Evolutionary conservation across 495 filamentous ascomycete species (phyloP).

Genomic region (Letharia lupina): DNA sequence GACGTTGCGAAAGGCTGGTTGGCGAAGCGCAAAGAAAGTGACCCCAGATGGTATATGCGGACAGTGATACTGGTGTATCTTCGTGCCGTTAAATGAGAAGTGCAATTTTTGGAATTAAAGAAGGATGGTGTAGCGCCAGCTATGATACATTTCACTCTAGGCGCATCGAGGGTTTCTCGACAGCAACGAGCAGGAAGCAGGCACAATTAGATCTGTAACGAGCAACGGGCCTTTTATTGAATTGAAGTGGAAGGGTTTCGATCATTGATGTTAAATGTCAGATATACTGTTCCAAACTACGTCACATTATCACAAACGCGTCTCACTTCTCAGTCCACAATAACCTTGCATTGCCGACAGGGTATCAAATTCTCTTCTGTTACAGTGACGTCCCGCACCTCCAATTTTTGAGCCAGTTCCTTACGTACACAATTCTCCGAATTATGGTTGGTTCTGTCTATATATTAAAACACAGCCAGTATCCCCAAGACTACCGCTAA

Average conservation of each 20-base stretch:
- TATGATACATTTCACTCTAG: neutral
- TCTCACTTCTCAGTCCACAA: neutral
- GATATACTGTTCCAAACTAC: neutral
- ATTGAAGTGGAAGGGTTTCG: neutral
- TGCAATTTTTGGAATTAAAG: no score
- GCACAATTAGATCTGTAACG: neutral
- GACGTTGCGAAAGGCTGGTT: neutral
- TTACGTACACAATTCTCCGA: neutral
- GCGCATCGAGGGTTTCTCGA: neutral
- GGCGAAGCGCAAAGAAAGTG: neutral
- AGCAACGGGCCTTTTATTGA: neutral
- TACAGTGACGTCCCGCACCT: neutral
- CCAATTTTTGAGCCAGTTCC: neutral
- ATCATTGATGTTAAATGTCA: neutral
- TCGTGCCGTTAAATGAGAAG: neutral
- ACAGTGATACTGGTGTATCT: neutral
- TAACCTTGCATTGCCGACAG: neutral
- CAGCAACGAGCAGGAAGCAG: neutral
- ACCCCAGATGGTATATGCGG: neutral
- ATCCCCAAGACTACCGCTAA: neutral
- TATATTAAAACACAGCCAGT: slow-evolving; percentile 6
- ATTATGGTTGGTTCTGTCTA: neutral
- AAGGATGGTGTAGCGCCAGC: neutral
- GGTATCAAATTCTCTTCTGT: neutral
- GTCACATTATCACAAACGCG: neutral